These are phyloP conservation scores for Didymella glomerata DNA, from an alignment of 2,329 filamentous ascomycete genomes.

Conservation along the genomic window DNA sequence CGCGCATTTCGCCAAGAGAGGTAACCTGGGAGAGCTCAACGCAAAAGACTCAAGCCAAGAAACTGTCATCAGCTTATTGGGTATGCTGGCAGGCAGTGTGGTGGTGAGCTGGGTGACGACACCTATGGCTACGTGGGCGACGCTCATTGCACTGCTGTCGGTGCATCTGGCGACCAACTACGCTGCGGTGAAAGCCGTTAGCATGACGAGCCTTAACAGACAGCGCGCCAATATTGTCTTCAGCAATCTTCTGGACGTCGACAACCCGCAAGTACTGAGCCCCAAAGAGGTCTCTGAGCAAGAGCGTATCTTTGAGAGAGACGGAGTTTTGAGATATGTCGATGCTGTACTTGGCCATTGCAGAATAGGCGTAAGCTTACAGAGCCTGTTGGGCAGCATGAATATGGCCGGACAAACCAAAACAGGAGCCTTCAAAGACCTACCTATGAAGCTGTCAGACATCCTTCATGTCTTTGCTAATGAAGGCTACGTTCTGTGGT, in stretches of 20 bases:
- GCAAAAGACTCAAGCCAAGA: slow-evolving; percentile 96
- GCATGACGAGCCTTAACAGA: slow-evolving; percentile 83
- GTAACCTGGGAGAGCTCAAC: slow-evolving; percentile 92
- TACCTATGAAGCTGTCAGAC: slow-evolving; percentile 53
- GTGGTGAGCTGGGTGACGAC: slow-evolving; percentile 80
- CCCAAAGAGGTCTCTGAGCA: slow-evolving; percentile 70
- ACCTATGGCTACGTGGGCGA: slow-evolving; percentile 74
- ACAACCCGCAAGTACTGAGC: slow-evolving; percentile 58
- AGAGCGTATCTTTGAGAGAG: slow-evolving; percentile 68
- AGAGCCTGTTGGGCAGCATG: slow-evolving; percentile 44
- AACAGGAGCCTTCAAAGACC: slow-evolving; percentile 39
- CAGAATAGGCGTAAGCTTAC: slow-evolving; percentile 62
- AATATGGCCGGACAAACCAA: slow-evolving; percentile 29
- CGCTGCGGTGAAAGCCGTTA: slow-evolving; percentile 81
- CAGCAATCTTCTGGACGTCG: slow-evolving; percentile 54
- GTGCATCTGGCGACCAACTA: slow-evolving; percentile 88
- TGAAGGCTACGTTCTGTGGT: slow-evolving; percentile 70
- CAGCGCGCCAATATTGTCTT: slow-evolving; percentile 85
- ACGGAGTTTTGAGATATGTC: slow-evolving; percentile 68
- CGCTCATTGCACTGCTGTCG: slow-evolving; percentile 75
- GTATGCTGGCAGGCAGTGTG: slow-evolving; percentile 83
- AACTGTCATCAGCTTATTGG: slow-evolving; percentile 86
- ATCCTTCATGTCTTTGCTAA: slow-evolving; percentile 62
- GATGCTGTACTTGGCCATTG: slow-evolving; percentile 61
- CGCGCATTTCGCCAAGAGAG: slow-evolving; percentile 86